Evolutionary conservation across 257 asterid genomes (phyloP).

Genomic region (Sherardia arvensis): DNA sequence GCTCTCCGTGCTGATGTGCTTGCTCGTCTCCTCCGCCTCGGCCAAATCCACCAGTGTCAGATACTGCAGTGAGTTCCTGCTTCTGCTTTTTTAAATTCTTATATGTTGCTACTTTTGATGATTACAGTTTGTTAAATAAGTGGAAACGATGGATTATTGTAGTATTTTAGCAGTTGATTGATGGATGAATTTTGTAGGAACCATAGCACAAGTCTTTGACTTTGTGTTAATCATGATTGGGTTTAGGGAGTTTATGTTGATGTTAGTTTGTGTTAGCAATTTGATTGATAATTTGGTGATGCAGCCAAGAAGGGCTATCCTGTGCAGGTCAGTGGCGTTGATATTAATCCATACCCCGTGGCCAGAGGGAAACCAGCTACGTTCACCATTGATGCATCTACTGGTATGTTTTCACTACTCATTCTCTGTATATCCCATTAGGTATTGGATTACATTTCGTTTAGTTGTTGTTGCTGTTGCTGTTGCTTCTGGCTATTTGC

Average conservation of each 20-base stretch:
- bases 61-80: constrained; percentile 27
- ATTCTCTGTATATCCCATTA: background rate
- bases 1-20: constrained; percentile 18
- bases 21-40: constrained; percentile 27
- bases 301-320: constrained; percentile 53
- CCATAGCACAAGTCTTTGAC: background rate
- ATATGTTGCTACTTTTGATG: background rate
- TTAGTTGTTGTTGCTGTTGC: background rate
- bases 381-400: constrained; percentile 54
- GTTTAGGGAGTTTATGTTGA: background rate
- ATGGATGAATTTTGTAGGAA: background rate
- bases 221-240: background rate
- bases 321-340: constrained; percentile 59
- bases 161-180: background rate
- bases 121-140: background rate
- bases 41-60: constrained; percentile 19
- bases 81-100: no score
- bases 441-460: background rate
- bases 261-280: background rate
- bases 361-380: constrained; percentile 43
- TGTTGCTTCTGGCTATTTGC: no score
- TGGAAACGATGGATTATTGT: background rate
- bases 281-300: constrained; percentile 15
- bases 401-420: constrained; percentile 32
- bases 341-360: constrained; percentile 66